Base-by-base conservation (phyloP, 805 yeast genomes). In the Starmerella roubikii region DNA sequence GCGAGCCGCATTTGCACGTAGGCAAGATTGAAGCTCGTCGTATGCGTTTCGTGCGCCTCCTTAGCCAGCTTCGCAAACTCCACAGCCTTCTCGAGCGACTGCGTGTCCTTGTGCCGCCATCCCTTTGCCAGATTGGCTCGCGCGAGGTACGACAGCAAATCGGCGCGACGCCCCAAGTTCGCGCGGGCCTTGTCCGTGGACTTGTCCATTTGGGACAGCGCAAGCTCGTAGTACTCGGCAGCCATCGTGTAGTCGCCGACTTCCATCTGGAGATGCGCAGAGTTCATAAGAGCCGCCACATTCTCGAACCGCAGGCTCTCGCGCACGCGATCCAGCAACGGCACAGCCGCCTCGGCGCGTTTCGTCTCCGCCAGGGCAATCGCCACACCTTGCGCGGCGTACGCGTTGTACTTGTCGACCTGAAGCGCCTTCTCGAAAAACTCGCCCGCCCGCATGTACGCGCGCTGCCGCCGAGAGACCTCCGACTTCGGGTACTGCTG, bases 371-470 rank as follows among this genome's bases (percentile, higher is more conserved):
- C 93, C 57, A 84, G 80, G 4, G 85, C 74, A 40, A 91, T 84
- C 1, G 96, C 97, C 45, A 91, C 68, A 39, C 99, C 99, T 59
- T 91, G 98, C 1, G 98, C 97, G 4, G 98, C 99, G 62, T 78
- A 91, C 1, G 86, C 88, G 55, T 88, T 83, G 49, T 70, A 67
- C 2, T 86, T 74, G 61, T 91, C 97, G 22, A 85, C 61, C 36
- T 80, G 76, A 38, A 91, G 63, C 1, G 84, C 95, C 60, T 91
- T 91, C 53, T 84, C 81, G 57, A 75, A 88, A 42, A 91, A 66
- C 60, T 88, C 96, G 12, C 86, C 79, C n/a, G 95, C 95, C 58
- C 94, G 74, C 32, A 78, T 66, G 56, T 79, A 88, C 39, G 84
- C 78, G 47, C 78, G 80, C 48, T 74, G 74, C 45, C 71, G 69